A percentile compares a stretch with the other conserved stretches of the same genome.
Conservation (phyloP, 1,139 yeast genomes). For the Diutina ranongensis region DNA sequence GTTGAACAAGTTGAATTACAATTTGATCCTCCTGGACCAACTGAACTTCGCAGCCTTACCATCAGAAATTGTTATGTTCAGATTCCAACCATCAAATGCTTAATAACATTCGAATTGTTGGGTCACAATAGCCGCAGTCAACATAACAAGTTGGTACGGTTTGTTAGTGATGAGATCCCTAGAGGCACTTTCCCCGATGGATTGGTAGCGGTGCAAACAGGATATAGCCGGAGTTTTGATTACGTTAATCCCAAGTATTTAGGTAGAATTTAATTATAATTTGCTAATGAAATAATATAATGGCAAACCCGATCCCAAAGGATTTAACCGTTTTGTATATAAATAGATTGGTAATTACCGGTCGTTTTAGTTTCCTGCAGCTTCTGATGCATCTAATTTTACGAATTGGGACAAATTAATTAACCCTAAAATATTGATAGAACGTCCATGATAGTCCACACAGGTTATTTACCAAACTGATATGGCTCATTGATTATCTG, state of each 20-base stretch:
- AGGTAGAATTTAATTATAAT: not conserved
- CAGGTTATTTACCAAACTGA: no score
- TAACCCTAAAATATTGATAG: no score
- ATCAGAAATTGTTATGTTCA: constrained; percentile 1
- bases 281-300: no score
- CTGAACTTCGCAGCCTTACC: not conserved
- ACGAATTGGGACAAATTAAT: no score
- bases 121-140: not conserved
- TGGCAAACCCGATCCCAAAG: no score
- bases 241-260: not conserved
- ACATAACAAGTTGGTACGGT: not conserved
- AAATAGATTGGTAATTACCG: no score
- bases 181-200: not conserved
- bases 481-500: no score
- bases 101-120: not conserved
- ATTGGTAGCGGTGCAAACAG: not conserved
- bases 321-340: no score
- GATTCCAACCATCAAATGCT: not conserved
- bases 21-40: not conserved
- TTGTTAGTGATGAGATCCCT: not conserved
- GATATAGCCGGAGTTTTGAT: not conserved
- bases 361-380: no score
- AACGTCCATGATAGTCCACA: no score
- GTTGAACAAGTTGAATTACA: not conserved
- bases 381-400: no score